Percentiles rank a stretch among this genome's conserved stretches.
Evolutionary conservation across 2,329 filamentous ascomycete genomes (phyloP).

Genomic region (Pseudocercospora eumusae): DNA sequence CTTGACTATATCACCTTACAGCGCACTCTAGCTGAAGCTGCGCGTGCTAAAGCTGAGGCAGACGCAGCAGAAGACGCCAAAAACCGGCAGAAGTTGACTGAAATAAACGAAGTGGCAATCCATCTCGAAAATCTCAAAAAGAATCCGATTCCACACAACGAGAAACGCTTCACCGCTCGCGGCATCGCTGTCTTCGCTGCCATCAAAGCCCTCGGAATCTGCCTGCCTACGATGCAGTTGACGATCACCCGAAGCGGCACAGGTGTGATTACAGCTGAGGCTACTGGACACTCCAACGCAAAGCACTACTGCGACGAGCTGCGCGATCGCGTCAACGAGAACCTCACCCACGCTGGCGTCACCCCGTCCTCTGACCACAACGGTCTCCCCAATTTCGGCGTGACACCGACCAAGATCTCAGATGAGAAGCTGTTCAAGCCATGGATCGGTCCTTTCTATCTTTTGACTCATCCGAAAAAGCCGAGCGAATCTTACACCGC

Average conservation of each 20-base stretch:
- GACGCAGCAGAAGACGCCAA: background rate
- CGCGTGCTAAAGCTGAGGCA: background rate
- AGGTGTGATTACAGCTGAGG: background rate
- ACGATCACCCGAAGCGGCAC: background rate
- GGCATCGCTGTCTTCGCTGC: background rate
- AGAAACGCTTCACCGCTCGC: slow-evolving; percentile 1
- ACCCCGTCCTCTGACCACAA: background rate
- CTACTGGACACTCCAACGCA: background rate
- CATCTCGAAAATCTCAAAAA: background rate
- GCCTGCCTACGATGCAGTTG: background rate
- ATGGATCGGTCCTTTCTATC: background rate
- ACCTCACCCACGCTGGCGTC: background rate
- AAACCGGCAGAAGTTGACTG: background rate
- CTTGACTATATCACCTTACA: background rate
- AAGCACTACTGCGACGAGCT: background rate
- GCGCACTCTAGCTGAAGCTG: background rate
- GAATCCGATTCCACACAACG: background rate
- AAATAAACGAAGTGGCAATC: background rate
- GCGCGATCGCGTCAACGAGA: background rate
- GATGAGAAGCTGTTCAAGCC: background rate
- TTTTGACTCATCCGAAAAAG: background rate
- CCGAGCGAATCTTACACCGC: background rate
- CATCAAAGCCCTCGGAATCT: background rate
- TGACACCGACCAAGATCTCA: background rate
- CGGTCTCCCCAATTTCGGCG: background rate